Conservation (phyloP, 345 rosid species). For the Lepidium sativum region DNA sequence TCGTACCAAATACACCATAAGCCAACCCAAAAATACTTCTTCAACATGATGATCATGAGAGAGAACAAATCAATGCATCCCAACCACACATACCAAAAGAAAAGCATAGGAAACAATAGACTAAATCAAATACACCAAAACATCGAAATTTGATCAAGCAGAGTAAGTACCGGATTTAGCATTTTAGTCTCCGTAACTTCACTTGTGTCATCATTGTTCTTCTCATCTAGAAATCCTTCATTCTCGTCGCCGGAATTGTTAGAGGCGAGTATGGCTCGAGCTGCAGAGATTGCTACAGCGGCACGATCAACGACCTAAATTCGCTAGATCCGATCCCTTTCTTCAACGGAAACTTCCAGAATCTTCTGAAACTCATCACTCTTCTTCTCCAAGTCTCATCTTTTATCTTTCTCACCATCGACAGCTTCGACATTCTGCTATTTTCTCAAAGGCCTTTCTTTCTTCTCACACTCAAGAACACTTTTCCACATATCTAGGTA, state of each 20-base stretch:
- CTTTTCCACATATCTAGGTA: conserved; percentile 82
- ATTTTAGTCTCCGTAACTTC: neutral
- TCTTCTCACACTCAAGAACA: conserved; percentile 63
- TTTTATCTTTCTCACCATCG: conserved; percentile 1
- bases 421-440: conserved; percentile 28
- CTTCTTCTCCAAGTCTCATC: conserved; percentile 54
- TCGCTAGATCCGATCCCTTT: conserved; percentile 71
- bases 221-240: neutral
- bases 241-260: conserved; percentile 16
- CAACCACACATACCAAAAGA: neutral
- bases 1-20: too few species aligned
- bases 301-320: conserved; percentile 87
- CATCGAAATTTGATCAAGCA: neutral
- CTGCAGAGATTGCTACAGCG: conserved; percentile 74
- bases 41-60: too few species aligned
- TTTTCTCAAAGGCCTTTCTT: conserved; percentile 52
- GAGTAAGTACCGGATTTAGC: conserved; percentile 5
- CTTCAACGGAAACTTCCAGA: conserved; percentile 54
- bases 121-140: neutral
- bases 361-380: conserved; percentile 67
- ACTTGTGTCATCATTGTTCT: neutral
- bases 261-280: conserved; percentile 47
- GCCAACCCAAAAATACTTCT: too few species aligned
- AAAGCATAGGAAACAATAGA: neutral
- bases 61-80: neutral